Evolutionary conservation across 2,329 filamentous ascomycete species (phyloP), one percentile per base, ranked within the genome.

Genomic region (Penicillium sp.): DNA sequence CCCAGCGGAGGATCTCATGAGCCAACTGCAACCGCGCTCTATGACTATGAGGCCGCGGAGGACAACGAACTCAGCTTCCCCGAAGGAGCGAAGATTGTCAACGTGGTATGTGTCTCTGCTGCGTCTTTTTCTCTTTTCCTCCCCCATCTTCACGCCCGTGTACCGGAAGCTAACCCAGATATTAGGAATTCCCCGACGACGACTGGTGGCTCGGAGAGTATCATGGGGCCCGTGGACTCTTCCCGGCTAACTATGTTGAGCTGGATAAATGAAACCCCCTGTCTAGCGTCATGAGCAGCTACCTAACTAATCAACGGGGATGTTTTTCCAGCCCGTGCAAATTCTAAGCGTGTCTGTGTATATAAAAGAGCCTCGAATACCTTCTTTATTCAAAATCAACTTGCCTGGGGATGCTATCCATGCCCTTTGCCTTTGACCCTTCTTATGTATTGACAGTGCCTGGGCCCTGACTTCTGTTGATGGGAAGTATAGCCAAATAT

Each of bases 191-290:
- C 79, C 95, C 95, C 2, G 95, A 98, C 72, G 94, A 98, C 68
- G 95, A 99, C 75, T 99, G 95, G 95, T 99, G 95, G 95, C 91
- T 94, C 71, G 95, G 95, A 61, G 88, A 91, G 72, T 96, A 90
- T 78, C 84, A 88, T 28, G 93, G 93, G 55, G 86, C 89, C 61
- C 86, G 86, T 33, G 95, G 95, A 64, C 84, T 99, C 50, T 99
- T 99, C 86, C 81, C 81, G 10, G 79, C 81, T n/a, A 82, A 82
- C 67, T 83, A 83, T 64, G 81, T 83, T 26, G 73, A 80, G 63
- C 68, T 82, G 63, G 72, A 80, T 58, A 68, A 76, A 59, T 69
- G 58, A 63, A 10, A 12, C 2, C 22, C 22, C 22, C n/a, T 24
- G 7, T 13, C 28, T 28, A 26, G 33, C 13, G 17, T 37, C 35